Percentiles rank a stretch among this genome's conserved stretches.
phyloP scores from a whole-genome alignment of 2,329 filamentous ascomycete species.

The Metarhizium rileyi region DNA sequence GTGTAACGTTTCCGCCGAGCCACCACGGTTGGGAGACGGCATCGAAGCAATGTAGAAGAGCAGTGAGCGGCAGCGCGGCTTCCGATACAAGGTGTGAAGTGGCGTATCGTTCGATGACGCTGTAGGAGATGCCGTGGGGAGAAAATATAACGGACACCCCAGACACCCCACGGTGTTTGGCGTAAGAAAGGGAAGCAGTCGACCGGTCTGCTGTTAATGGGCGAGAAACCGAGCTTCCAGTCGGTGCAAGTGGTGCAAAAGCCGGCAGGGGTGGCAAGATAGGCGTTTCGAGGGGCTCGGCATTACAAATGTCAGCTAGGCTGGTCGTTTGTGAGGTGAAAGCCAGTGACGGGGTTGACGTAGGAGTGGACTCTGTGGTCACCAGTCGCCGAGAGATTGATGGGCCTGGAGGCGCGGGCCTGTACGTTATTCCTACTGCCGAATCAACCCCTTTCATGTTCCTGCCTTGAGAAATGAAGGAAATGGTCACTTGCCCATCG shows the following conservation, averaged over 20 bases:
- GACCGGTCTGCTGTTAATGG: slow-evolving; percentile 27
- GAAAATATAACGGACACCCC: slow-evolving; percentile 55
- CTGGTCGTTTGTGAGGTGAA: slow-evolving; percentile 4
- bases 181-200: slow-evolving; percentile 22
- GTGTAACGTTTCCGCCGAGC: slow-evolving; percentile 48
- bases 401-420: slow-evolving; percentile 35
- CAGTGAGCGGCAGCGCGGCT: slow-evolving; percentile 51
- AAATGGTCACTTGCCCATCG: slow-evolving; percentile 60
- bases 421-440: slow-evolving; percentile 64
- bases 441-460: slow-evolving; percentile 54
- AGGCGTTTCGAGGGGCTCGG: slow-evolving; percentile 1
- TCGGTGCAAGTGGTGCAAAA: slow-evolving; percentile 24
- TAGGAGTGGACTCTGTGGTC: slow-evolving; percentile 11
- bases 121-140: slow-evolving; percentile 50
- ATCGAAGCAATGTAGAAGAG: slow-evolving; percentile 56
- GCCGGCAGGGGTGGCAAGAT: slow-evolving; percentile 7
- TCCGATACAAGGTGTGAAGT: slow-evolving; percentile 45
- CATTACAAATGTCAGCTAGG: slow-evolving; percentile 1
- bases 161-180: slow-evolving; percentile 40
- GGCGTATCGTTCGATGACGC: slow-evolving; percentile 44
- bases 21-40: slow-evolving; percentile 50
- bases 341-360: slow-evolving; percentile 3
- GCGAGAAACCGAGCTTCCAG: slow-evolving; percentile 24
- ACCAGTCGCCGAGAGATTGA: slow-evolving; percentile 11
- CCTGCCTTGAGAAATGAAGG: slow-evolving; percentile 51